Evolutionary conservation across 2,329 filamentous ascomycete species (phyloP).

Genomic region (Nothophoma quercina): DNA sequence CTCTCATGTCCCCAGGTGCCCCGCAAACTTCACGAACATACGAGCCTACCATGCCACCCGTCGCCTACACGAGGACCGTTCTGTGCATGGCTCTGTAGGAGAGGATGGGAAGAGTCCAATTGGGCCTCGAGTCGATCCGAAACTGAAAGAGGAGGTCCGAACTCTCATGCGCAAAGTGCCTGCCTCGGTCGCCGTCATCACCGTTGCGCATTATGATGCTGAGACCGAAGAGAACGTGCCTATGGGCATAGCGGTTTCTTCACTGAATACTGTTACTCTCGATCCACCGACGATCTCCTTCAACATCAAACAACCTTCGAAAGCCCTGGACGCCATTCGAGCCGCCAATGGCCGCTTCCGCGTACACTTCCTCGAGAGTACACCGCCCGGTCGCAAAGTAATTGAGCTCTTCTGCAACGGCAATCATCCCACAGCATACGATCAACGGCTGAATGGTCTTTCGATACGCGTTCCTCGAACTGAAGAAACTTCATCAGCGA

Average conservation of each 20-base stretch:
- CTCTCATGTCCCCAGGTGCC: not conserved
- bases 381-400: constrained; percentile 36
- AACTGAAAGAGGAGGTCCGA: constrained; percentile 28
- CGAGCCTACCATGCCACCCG: constrained; percentile 8
- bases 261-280: constrained; percentile 66
- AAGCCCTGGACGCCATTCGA: constrained; percentile 63
- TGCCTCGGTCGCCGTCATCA: constrained; percentile 65
- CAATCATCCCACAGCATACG: constrained; percentile 35
- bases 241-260: constrained; percentile 65
- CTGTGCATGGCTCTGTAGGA: not conserved
- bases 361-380: constrained; percentile 58
- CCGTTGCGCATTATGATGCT: constrained; percentile 39
- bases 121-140: not conserved
- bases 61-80: not conserved
- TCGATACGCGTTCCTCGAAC: constrained; percentile 18
- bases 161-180: constrained; percentile 63
- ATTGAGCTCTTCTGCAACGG: constrained; percentile 41
- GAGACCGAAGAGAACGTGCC: constrained; percentile 24
- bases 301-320: constrained; percentile 65
- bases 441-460: constrained; percentile 19
- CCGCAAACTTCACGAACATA: not conserved
- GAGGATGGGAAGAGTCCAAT: not conserved
- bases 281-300: constrained; percentile 67
- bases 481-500: not conserved
- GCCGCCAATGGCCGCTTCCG: constrained; percentile 52